phyloP scores from a whole-genome alignment of 2,329 filamentous ascomycete genomes.

The Alternaria arbusti region DNA sequence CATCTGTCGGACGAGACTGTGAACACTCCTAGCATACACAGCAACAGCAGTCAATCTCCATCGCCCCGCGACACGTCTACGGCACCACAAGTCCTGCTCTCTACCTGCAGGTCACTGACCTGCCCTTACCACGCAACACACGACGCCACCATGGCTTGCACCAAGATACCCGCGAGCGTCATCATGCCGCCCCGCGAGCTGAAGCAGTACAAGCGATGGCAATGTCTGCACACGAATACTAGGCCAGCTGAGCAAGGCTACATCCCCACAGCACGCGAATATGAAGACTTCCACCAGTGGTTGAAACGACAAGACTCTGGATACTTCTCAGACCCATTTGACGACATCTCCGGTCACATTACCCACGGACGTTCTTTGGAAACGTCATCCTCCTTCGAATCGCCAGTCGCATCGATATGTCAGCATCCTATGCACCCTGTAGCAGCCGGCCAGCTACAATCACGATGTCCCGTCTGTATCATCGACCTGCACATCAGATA shows the following conservation, averaged over 20 bases:
- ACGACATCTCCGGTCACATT: slow-evolving; percentile 30
- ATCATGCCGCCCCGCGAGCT: slow-evolving; percentile 33
- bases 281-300: slow-evolving; percentile 41
- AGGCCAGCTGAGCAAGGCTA: slow-evolving; percentile 23
- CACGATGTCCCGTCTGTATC: slow-evolving; percentile 37
- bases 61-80: neutral
- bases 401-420: slow-evolving; percentile 25
- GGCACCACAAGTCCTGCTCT: neutral
- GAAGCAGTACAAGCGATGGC: slow-evolving; percentile 39
- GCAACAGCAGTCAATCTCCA: neutral
- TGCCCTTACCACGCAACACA: neutral
- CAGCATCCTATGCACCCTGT: slow-evolving; percentile 32
- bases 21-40: neutral
- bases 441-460: slow-evolving; percentile 11
- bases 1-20: neutral
- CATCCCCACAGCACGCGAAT: slow-evolving; percentile 35
- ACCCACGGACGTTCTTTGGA: neutral
- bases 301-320: slow-evolving; percentile 38
- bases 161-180: slow-evolving; percentile 28
- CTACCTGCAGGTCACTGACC: neutral
- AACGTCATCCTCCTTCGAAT: slow-evolving; percentile 3
- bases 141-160: slow-evolving; percentile 4
- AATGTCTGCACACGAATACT: slow-evolving; percentile 28
- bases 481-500: slow-evolving; percentile 36
- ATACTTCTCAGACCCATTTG: slow-evolving; percentile 40